Evolutionary conservation across 2,329 filamentous ascomycete species (phyloP).

Genomic region (Colletotrichum sp.): DNA sequence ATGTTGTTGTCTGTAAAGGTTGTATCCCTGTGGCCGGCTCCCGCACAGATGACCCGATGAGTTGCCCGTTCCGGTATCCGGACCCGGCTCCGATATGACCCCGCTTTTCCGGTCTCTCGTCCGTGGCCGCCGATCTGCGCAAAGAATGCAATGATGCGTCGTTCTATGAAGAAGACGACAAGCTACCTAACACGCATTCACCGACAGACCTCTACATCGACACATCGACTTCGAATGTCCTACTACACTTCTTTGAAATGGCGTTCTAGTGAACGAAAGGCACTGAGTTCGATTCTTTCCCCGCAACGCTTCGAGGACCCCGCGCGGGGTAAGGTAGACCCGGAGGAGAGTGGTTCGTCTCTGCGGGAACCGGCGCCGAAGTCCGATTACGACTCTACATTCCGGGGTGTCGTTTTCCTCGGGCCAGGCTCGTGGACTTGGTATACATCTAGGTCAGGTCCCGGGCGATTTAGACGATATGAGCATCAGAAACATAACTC

Average conservation of each 20-base stretch:
- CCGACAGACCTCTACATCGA: neutral
- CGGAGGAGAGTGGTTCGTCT: neutral
- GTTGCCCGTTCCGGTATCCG: neutral
- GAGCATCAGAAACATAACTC: neutral
- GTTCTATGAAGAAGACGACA: neutral
- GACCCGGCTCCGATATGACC: neutral
- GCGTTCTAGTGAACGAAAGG: no score
- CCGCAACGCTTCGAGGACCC: neutral
- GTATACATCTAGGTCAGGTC: neutral
- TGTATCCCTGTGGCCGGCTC: neutral
- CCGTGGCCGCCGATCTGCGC: neutral
- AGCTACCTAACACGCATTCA: neutral
- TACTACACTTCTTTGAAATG: neutral
- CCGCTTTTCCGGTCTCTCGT: neutral
- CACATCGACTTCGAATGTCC: accelerated
- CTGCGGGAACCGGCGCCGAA: neutral
- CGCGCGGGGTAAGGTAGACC: neutral
- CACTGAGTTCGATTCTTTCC: neutral
- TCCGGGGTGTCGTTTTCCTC: neutral
- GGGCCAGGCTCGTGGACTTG: no score
- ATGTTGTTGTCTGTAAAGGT: neutral
- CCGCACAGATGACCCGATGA: neutral
- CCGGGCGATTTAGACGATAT: neutral
- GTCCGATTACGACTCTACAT: neutral
- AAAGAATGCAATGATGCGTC: neutral